Evolutionary conservation across 441 rosid species (phyloP).

Genomic region (Croton setiger): DNA sequence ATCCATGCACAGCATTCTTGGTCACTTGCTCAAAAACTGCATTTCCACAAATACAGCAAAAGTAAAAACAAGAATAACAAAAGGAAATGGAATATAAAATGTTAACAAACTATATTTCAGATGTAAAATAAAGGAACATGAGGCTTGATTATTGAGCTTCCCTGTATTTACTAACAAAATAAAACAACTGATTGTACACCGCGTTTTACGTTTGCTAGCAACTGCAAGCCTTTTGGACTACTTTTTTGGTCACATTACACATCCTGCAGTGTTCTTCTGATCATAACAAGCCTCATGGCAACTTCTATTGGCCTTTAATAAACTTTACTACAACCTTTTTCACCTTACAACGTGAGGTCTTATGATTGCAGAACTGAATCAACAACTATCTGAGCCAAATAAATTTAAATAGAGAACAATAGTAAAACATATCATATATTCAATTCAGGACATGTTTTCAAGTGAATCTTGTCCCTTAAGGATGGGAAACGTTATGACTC

Average conservation of each 20-base stretch:
- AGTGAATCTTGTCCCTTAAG: neutral
- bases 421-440: neutral
- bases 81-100: neutral
- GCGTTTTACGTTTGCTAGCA: neutral
- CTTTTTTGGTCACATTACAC: neutral
- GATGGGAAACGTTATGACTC: neutral
- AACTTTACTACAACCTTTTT: neutral
- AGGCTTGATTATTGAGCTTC: neutral
- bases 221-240: neutral
- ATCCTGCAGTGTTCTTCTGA: neutral
- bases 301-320: neutral
- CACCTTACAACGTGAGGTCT: neutral
- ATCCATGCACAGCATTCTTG: conserved; percentile 84
- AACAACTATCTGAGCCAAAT: neutral
- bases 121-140: neutral
- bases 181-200: neutral
- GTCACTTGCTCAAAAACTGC: conserved; percentile 96
- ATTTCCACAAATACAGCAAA: conserved; percentile 22
- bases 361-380: conserved; percentile 2
- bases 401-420: neutral
- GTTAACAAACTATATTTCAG: neutral
- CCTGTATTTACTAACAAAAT: neutral
- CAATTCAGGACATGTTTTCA: neutral
- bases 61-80: neutral
- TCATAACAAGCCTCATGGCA: neutral